phyloP scores from a whole-genome alignment of 345 rosid species.

The Arabidopsis arenosa region DNA sequence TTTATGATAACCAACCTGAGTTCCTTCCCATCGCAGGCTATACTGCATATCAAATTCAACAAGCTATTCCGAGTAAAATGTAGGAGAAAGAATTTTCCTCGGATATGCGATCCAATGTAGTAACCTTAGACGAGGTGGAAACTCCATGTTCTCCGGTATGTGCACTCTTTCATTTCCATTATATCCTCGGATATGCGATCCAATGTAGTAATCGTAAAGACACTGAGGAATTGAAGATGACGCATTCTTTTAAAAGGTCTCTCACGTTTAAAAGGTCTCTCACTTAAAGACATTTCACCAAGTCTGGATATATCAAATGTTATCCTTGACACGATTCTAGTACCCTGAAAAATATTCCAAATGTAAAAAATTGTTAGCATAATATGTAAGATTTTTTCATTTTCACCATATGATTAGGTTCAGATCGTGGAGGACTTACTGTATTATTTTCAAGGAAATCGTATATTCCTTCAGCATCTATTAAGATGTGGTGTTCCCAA shows the following conservation, averaged over 20 bases:
- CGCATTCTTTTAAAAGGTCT: background rate
- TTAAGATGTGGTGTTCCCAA: background rate
- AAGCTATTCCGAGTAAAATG: background rate
- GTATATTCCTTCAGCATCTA: background rate
- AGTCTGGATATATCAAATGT: background rate
- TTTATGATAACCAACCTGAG: background rate
- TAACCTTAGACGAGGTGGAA: background rate
- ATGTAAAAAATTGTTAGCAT: background rate
- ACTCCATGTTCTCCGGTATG: background rate
- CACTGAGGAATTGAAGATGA: background rate
- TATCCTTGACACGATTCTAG: background rate
- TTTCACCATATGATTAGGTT: background rate
- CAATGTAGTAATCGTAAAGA: background rate
- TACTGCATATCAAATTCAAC: background rate
- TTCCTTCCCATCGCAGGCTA: background rate
- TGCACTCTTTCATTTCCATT: background rate
- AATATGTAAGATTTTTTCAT: background rate
- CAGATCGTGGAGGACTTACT: background rate
- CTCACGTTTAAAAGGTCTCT: background rate
- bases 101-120: background rate
- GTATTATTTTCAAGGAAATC: background rate
- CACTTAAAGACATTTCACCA: background rate
- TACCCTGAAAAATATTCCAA: background rate
- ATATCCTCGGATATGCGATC: background rate
- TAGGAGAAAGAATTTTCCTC: background rate